Base-by-base conservation (phyloP, 2,329 filamentous ascomycete species). In the Phaeosphaeria sp. region DNA sequence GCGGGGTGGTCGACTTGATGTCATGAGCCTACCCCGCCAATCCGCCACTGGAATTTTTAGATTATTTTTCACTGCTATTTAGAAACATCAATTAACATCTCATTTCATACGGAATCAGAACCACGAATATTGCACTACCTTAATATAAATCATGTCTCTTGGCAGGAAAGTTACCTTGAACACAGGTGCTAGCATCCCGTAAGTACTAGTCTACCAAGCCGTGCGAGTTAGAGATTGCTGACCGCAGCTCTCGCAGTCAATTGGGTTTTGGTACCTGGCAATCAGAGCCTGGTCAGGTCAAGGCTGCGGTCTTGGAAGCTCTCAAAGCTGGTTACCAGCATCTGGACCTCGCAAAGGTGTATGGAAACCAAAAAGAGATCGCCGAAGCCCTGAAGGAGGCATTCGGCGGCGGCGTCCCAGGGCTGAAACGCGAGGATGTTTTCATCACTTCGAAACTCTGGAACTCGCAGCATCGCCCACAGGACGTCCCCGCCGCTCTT, bases 401-500 rank as follows among this genome's bases (percentile, higher is more conserved):
- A 9, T 71, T 71, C 42, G 59, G 56, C 46, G 66, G 61, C 48
- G 84, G 84, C 50, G 75, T 91, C 3, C 83, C 87, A 1, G 59
- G 58, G 27, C 54, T 70, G 39, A 68, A 69, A 60, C 66, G 69
- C 39, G 91, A 72, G 47, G 67, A 71, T 27, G 55, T 72, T 44
- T 72, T 71, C 60, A 68, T 72, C 56, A 71, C 93, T 64, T 92
- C 90, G 77, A 96, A 96, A 84, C 88, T 96, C 58, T 96, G 92
- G 92, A 93, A 93, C 82, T 88, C 88, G 66, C 95, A 92, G 85
- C 91, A 96, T 82, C 89, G 93, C 71, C 66, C 68, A 20, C 52
- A 68, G 46, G 84, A 85, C 68, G 92, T 94, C 72, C 84, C 82
- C 76, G 86, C 86, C 77, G 88, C 87, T 74, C 92, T 95, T 79